These are phyloP conservation scores for Aspergillus fischeri DNA, from an alignment of 2,329 filamentous ascomycete genomes.

Conservation along the genomic window DNA sequence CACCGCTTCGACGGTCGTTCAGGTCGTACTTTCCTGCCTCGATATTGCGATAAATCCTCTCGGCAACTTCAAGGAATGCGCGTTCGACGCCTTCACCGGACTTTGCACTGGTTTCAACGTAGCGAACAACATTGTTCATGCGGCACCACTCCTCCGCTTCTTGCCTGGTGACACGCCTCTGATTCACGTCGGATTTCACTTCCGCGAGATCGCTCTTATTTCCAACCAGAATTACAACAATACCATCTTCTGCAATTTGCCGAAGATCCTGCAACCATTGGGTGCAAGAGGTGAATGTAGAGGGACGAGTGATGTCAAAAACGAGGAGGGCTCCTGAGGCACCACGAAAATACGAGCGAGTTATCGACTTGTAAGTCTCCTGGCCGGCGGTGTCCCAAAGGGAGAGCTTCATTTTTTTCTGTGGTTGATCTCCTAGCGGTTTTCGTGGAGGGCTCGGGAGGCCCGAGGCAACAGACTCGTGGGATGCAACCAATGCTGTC, in stretches of 20 bases:
- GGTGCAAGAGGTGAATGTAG: conserved; percentile 82
- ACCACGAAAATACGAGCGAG: conserved; percentile 87
- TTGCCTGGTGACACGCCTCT: conserved; percentile 72
- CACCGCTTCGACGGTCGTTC: conserved; percentile 85
- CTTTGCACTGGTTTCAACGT: conserved; percentile 95
- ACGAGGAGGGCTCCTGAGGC: conserved; percentile 76
- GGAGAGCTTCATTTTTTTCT: conserved; percentile 86
- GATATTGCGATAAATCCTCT: conserved; percentile 95
- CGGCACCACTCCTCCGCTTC: conserved; percentile 90
- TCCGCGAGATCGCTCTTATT: conserved; percentile 86
- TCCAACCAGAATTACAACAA: conserved; percentile 89
- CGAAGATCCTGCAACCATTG: conserved; percentile 92
- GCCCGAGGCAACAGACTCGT: conserved; percentile 19
- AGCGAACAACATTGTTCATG: conserved; percentile 80
- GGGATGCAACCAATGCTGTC: conserved; percentile 8
- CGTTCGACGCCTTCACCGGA: conserved; percentile 90
- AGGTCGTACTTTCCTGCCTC: conserved; percentile 92
- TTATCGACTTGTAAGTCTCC: conserved; percentile 96
- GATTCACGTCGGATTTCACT: conserved; percentile 38
- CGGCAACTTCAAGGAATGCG: conserved; percentile 88
- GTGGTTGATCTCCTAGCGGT: conserved; percentile 34
- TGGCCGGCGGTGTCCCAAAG: conserved; percentile 96
- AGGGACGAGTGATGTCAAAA: conserved; percentile 84
- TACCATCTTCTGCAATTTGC: conserved; percentile 92
- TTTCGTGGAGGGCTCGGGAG: conserved; percentile 36